phyloP scores from a whole-genome alignment of 352 stramenopile species.

The Phytophthora pini region DNA sequence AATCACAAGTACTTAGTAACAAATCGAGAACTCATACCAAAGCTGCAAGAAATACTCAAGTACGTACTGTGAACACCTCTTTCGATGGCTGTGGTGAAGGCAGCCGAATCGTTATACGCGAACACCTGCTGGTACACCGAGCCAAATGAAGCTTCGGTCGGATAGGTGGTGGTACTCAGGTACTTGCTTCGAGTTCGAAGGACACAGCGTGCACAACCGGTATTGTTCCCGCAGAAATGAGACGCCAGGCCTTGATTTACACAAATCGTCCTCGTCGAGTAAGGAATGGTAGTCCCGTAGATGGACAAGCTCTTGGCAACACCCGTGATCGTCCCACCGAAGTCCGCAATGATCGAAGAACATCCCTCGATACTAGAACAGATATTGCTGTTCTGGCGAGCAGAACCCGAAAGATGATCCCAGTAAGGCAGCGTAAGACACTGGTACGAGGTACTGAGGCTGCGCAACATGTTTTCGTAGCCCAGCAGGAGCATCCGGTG shows the following conservation, averaged over 20 bases:
- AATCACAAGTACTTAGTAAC: slow-evolving; percentile 3
- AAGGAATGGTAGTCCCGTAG: slow-evolving; percentile 36
- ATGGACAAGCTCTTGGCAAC: slow-evolving; percentile 17
- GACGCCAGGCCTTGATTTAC: slow-evolving; percentile 36
- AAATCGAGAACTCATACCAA: neutral
- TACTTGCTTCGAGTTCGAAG: slow-evolving; percentile 24
- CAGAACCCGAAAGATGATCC: slow-evolving; percentile 50
- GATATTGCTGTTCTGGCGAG: slow-evolving; percentile 7
- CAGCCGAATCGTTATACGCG: slow-evolving; percentile 23
- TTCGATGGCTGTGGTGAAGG: slow-evolving; percentile 44
- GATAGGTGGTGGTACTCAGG: slow-evolving; percentile 27
- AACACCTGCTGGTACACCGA: slow-evolving; percentile 61
- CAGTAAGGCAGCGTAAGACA: slow-evolving; percentile 73
- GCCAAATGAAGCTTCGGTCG: slow-evolving; percentile 41
- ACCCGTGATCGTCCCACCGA: slow-evolving; percentile 35
- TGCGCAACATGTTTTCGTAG: slow-evolving; percentile 78
- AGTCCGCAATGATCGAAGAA: slow-evolving; percentile 41
- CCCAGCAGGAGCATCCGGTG: slow-evolving; percentile 64
- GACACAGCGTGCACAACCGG: slow-evolving; percentile 44
- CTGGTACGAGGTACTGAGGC: slow-evolving; percentile 38
- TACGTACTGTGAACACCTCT: slow-evolving; percentile 53
- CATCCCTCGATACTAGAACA: slow-evolving; percentile 48
- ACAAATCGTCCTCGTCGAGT: slow-evolving; percentile 35
- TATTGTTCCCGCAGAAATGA: slow-evolving; percentile 52
- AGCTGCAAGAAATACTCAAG: neutral